Conservation (phyloP, 2,329 filamentous ascomycete genomes). For the Fusarium cyanostomum region DNA sequence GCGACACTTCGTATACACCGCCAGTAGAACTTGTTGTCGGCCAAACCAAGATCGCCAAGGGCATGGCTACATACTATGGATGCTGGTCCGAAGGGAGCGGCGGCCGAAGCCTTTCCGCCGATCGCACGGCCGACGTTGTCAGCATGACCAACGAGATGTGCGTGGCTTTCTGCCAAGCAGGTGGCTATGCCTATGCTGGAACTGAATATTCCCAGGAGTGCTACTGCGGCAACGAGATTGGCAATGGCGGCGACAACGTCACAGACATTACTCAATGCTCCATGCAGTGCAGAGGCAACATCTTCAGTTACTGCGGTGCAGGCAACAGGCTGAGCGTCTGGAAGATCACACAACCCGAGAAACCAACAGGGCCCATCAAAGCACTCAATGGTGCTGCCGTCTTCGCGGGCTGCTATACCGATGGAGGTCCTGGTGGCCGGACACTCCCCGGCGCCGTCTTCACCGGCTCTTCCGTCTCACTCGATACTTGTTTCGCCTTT, state of each 20-base stretch:
- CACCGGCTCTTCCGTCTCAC: constrained; percentile 28
- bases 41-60: constrained; percentile 31
- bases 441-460: constrained; percentile 31
- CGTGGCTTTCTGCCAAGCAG: constrained; percentile 42
- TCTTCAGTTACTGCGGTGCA: constrained; percentile 38
- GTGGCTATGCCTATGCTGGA: constrained; percentile 48
- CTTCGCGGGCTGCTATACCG: constrained; percentile 35
- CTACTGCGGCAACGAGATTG: constrained; percentile 44
- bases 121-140: constrained; percentile 12
- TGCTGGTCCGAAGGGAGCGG: constrained; percentile 27
- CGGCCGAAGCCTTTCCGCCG: constrained; percentile 30
- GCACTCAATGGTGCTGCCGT: constrained; percentile 25
- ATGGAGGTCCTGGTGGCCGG: constrained; percentile 34
- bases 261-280: constrained; percentile 37
- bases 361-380: constrained; percentile 20
- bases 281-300: constrained; percentile 41
- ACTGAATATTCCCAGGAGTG: constrained; percentile 49
- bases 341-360: constrained; percentile 27
- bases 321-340: constrained; percentile 38
- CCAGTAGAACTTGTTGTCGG: constrained; percentile 25
- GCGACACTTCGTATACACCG: constrained; percentile 32
- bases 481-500: constrained; percentile 34
- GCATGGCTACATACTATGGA: constrained; percentile 29
- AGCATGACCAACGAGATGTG: constrained; percentile 44
- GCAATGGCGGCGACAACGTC: constrained; percentile 22